phyloP scores from a whole-genome alignment of 1,284 basidiomycete genomes.

The Moniliophthora roreri region DNA sequence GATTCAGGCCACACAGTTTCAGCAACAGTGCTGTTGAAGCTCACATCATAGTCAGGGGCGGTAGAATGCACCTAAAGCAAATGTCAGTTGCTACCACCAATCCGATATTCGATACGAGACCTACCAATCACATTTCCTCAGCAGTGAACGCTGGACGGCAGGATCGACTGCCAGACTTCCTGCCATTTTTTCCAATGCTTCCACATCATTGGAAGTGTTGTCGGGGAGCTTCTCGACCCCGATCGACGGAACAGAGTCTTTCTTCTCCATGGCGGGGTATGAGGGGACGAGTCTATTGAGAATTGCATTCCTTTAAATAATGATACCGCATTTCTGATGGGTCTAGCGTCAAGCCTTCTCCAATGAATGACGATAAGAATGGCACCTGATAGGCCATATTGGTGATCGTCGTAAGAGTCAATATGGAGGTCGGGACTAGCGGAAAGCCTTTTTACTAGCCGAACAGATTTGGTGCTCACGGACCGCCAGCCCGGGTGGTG shows the following conservation, averaged over 20 bases:
- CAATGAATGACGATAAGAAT: too few relatives aligned
- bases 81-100: too few relatives aligned
- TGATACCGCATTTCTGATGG: too few relatives aligned
- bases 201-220: not conserved
- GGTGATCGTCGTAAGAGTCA: too few relatives aligned
- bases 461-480: too few relatives aligned
- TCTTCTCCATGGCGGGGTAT: conserved; percentile 11
- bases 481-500: too few relatives aligned
- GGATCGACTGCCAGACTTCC: conserved; percentile 6
- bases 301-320: too few relatives aligned
- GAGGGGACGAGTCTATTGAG: not conserved
- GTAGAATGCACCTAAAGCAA: conserved; percentile 37
- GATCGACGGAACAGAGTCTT: not conserved
- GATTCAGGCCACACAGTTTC: not conserved
- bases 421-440: too few relatives aligned
- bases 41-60: conserved; percentile 42
- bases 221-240: conserved; percentile 7
- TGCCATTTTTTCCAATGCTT: conserved; percentile 3
- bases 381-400: too few relatives aligned
- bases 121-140: conserved; percentile 38
- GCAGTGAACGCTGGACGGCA: conserved; percentile 27
- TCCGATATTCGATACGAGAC: too few relatives aligned
- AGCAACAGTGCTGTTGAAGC: not conserved
- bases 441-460: too few relatives aligned
- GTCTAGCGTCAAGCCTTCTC: too few relatives aligned